Evolutionary conservation across 257 asterid species (phyloP).

Genomic region (Ocimum tenuiflorum): DNA sequence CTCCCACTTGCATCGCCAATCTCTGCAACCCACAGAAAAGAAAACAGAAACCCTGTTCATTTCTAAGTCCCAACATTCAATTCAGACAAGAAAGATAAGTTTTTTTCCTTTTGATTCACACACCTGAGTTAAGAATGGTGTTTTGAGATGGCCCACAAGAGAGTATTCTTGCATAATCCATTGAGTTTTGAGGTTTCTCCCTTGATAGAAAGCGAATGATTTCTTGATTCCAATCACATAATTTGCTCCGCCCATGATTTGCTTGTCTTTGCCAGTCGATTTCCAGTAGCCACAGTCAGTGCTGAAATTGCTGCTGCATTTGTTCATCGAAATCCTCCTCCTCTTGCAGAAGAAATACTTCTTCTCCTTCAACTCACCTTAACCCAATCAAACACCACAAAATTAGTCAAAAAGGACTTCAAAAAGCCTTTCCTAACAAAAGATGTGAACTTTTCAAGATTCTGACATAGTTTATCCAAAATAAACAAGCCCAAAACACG

Average conservation of each 20-base stretch:
- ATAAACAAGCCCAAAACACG: no score
- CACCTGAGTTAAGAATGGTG: constrained; percentile 29
- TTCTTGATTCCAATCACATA: constrained; percentile 29
- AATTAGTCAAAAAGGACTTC: no score
- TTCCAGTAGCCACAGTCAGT: constrained; percentile 48
- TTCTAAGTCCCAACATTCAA: background rate
- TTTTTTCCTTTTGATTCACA: background rate
- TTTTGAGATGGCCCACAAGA: constrained; percentile 25
- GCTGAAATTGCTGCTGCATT: background rate
- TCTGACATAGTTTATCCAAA: no score
- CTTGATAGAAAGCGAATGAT: constrained; percentile 27
- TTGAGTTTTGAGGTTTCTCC: constrained; percentile 25
- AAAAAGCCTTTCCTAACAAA: no score
- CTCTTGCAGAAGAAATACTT: constrained; percentile 40
- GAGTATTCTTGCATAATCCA: constrained; percentile 43
- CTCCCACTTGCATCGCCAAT: constrained; percentile 34
- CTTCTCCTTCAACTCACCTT: constrained; percentile 46
- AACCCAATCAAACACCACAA: background rate
- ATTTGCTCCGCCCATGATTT: constrained; percentile 22
- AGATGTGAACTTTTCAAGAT: background rate
- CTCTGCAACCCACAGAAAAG: constrained; percentile 28
- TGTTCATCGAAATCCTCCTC: constrained; percentile 15
- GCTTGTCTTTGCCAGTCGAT: constrained; percentile 29
- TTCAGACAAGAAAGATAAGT: background rate
- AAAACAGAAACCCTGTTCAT: background rate